Conservation (phyloP, 805 yeast species). For the Candida ponderosae region DNA sequence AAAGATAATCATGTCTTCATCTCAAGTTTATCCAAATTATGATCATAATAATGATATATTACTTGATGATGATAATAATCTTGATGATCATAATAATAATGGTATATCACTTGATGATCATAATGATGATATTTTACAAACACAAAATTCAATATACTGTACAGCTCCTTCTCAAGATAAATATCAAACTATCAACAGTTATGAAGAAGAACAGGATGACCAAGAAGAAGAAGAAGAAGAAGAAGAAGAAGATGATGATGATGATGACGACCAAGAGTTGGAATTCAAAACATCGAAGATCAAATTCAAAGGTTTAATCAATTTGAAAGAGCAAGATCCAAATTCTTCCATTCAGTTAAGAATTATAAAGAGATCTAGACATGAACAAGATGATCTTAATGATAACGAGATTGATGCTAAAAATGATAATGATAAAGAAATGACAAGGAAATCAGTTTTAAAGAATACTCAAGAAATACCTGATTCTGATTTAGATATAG, state of each 20-base stretch:
- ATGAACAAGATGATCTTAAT: conserved; percentile 5
- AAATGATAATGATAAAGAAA: conserved; percentile 5
- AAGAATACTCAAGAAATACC: conserved; percentile 8
- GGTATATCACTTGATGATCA: background rate
- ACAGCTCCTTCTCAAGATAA: too few relatives aligned
- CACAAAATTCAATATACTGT: conserved; percentile 7
- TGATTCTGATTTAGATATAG: conserved; percentile 1
- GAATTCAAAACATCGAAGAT: conserved; percentile 9
- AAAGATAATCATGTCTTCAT: conserved; percentile 1
- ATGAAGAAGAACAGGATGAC: too few relatives aligned
- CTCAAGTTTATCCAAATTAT: background rate
- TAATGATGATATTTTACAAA: conserved; percentile 2
- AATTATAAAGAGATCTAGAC: background rate
- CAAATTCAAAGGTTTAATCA: conserved; percentile 7
- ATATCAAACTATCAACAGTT: too few relatives aligned
- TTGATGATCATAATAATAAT: conserved; percentile 2
- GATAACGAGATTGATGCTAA: background rate
- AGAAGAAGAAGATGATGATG: background rate
- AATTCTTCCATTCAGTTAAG: background rate
- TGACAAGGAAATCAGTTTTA: conserved; percentile 6
- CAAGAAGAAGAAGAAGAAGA: too few relatives aligned
- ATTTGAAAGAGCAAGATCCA: background rate
- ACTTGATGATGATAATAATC: conserved; percentile 1
- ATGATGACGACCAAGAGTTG: conserved; percentile 1
- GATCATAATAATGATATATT: background rate